Evolutionary conservation across 2,329 filamentous ascomycete species (phyloP).

Genomic region (Teratosphaeria zuluensis): DNA sequence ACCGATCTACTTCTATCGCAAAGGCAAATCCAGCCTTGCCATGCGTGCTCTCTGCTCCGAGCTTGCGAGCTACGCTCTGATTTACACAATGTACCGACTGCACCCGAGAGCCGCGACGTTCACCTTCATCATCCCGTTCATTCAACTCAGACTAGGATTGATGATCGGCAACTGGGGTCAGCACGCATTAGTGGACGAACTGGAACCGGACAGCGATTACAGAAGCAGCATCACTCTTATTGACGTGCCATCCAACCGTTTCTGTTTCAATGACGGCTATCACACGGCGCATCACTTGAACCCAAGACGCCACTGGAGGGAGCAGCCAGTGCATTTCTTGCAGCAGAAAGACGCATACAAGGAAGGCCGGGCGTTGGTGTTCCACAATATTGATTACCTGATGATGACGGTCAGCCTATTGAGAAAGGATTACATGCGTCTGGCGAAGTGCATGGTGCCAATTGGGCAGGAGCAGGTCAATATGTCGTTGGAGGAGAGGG

Average conservation of each 20-base stretch:
- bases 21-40: slow-evolving; percentile 47
- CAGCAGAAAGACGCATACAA: slow-evolving; percentile 59
- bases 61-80: slow-evolving; percentile 43
- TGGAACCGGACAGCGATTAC: slow-evolving; percentile 67
- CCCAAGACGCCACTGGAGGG: slow-evolving; percentile 69
- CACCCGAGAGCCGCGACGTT: slow-evolving; percentile 52
- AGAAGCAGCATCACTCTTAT: slow-evolving; percentile 70
- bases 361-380: slow-evolving; percentile 60
- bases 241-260: slow-evolving; percentile 62
- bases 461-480: slow-evolving; percentile 57
- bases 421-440: slow-evolving; percentile 59
- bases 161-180: slow-evolving; percentile 84
- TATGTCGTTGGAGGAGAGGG: slow-evolving; percentile 55
- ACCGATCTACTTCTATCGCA: slow-evolving; percentile 61
- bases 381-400: slow-evolving; percentile 72
- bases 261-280: slow-evolving; percentile 76
- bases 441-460: slow-evolving; percentile 63
- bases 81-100: slow-evolving; percentile 39
- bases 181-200: slow-evolving; percentile 68
- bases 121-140: slow-evolving; percentile 56
- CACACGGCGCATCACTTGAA: slow-evolving; percentile 75
- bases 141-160: slow-evolving; percentile 57
- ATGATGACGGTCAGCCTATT: slow-evolving; percentile 53
- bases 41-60: slow-evolving; percentile 54
- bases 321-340: slow-evolving; percentile 66